Percentiles rank a stretch among this genome's conserved stretches.
phyloP scores from a whole-genome alignment of 768 basidiomycete species.

The Chalciporus piperatus region DNA sequence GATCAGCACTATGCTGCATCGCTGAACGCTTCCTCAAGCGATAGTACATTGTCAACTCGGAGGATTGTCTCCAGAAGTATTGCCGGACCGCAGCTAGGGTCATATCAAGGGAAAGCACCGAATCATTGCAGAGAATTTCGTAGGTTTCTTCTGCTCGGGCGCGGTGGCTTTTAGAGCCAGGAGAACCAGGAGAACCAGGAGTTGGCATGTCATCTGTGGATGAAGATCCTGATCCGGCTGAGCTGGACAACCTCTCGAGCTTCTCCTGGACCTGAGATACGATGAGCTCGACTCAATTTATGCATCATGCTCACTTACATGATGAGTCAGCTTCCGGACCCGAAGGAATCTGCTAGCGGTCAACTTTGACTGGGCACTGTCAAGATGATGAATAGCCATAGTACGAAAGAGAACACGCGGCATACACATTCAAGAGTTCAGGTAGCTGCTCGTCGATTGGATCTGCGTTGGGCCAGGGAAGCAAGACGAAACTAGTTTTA shows the following conservation, averaged over 20 bases:
- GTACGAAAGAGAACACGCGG: slow-evolving; percentile 10
- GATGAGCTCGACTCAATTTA: slow-evolving; percentile 5
- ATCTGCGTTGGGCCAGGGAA: slow-evolving; percentile 66
- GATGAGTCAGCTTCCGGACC: slow-evolving; percentile 77
- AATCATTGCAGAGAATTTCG: slow-evolving; percentile 87
- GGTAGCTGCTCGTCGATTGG: slow-evolving; percentile 67
- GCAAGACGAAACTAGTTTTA: slow-evolving; percentile 87
- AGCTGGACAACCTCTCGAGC: slow-evolving; percentile 53
- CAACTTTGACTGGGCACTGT: slow-evolving; percentile 77
- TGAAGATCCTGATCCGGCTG: slow-evolving; percentile 28
- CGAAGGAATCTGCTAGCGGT: slow-evolving; percentile 86
- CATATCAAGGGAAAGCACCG: slow-evolving; percentile 80
- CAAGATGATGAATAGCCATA: neutral
- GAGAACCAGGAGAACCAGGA: slow-evolving; percentile 29
- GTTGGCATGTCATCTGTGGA: slow-evolving; percentile 40
- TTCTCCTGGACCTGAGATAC: slow-evolving; percentile 74
- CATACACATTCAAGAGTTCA: slow-evolving; percentile 83
- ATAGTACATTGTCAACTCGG: slow-evolving; percentile 77
- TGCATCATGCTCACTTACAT: slow-evolving; percentile 51
- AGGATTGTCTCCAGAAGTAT: slow-evolving; percentile 78
- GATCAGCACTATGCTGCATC: slow-evolving; percentile 1
- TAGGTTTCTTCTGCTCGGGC: slow-evolving; percentile 63
- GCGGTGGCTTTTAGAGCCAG: slow-evolving; percentile 18
- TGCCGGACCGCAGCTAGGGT: slow-evolving; percentile 89
- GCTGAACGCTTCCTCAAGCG: slow-evolving; percentile 40